Base-by-base conservation (phyloP, 148 eudicot genomes). In the Silene latifolia region DNA sequence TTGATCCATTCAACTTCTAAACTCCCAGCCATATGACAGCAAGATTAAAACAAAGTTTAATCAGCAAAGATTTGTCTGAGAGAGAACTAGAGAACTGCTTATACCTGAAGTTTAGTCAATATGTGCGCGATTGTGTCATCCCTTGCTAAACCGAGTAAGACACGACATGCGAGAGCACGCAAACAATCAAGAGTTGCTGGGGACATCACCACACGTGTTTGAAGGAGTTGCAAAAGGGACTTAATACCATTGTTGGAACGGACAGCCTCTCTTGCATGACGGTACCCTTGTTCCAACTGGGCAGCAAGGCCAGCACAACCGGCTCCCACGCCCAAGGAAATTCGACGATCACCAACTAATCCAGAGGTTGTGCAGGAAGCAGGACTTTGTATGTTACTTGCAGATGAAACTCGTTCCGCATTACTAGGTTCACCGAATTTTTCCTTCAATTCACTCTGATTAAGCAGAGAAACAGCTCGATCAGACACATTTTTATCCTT, bases 291-390 rank as follows among this genome's bases (percentile, higher is more conserved):
- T 81, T 95, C 99, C 78, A 95, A 66, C 74, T 92, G 99, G 51
- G 97, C 97, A 76, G 99, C 99, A 77, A 95, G 91, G 29, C 97
- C 97, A 77, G 96, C 96, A 87, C 93, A 85, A 69, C 97, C 97
- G 54, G 97, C 91, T 71, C 97, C 98, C 73, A 81, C 88, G 58
- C 97, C 97, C 83, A 95, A 82, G 39, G 92, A 88, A 78, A 95
- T 95, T 81, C 99, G 92, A 61, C 97, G 89, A 76, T 95, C 99
- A 59, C 99, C 99, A 67, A 95, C 99, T 74, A 95, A 85, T 56
- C 97, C 92, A 76, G 97, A 94, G 71, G 89, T 81, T 24, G 86
- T 82, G 53, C 86, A 72, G 67, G 88, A 67, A 70, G 67, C 83
- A 47, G 89, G 82, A 35, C 80, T 83, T 83, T 88, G 97, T 44